Conservation (phyloP, 306 rosid species). For the Alnus glutinosa region DNA sequence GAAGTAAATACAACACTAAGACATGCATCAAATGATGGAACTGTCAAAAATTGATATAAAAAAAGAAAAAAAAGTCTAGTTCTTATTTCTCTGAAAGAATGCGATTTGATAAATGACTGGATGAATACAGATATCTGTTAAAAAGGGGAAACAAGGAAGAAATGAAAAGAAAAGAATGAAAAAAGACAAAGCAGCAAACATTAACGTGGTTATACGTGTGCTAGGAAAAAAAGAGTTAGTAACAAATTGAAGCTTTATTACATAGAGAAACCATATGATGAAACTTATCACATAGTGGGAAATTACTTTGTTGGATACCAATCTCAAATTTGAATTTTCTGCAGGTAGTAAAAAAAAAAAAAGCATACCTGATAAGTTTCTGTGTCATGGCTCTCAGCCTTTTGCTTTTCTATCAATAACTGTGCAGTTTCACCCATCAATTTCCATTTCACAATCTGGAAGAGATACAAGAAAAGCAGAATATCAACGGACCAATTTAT, state of each 20-base stretch:
- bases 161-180: background rate
- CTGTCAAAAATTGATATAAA: background rate
- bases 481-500: background rate
- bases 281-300: background rate
- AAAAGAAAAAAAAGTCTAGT: background rate
- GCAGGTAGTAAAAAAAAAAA: background rate
- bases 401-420: background rate
- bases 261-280: background rate
- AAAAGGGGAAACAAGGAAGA: background rate
- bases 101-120: background rate
- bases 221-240: background rate
- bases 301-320: background rate
- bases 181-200: background rate
- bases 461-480: background rate
- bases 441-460: background rate
- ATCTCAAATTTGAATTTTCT: background rate
- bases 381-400: background rate
- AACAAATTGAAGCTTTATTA: background rate
- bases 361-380: background rate
- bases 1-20: background rate
- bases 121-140: background rate
- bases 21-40: background rate
- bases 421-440: constrained; percentile 4
- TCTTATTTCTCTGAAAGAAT: background rate
- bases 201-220: background rate